Conservation (phyloP, 208 protist species). For the Leishmania mexicana region DNA sequence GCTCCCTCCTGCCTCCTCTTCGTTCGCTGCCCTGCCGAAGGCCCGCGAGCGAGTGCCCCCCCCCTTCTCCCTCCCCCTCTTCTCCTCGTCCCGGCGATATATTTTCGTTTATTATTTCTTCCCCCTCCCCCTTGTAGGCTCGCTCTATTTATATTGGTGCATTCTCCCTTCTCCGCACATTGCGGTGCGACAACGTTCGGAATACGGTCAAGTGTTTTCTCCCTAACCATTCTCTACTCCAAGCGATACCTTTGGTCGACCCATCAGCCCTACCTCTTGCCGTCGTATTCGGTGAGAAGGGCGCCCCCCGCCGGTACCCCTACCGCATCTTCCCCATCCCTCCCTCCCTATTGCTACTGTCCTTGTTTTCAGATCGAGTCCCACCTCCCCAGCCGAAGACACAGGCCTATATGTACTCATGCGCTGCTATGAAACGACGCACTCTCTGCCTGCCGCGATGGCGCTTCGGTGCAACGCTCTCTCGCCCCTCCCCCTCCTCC, state of each 20-base stretch:
- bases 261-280: not conserved
- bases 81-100: too few relatives aligned
- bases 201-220: not conserved
- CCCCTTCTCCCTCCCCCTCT: too few relatives aligned
- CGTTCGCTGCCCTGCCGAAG: not conserved
- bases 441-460: not conserved
- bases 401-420: not conserved
- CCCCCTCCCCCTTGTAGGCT: too few relatives aligned
- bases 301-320: not conserved
- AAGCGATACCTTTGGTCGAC: not conserved
- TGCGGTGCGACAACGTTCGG: too few relatives aligned
- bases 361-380: not conserved
- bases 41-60: too few relatives aligned
- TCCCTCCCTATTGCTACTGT: not conserved
- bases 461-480: not conserved
- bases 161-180: too few relatives aligned
- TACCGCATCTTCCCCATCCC: not conserved
- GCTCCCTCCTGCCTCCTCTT: not conserved
- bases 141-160: too few relatives aligned
- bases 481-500: not conserved
- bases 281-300: too few relatives aligned
- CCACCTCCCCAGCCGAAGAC: not conserved
- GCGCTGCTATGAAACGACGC: not conserved
- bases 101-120: too few relatives aligned
- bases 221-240: not conserved